phyloP scores from a whole-genome alignment of 2,329 filamentous ascomycete species.

The Colletotrichum simmondsii region DNA sequence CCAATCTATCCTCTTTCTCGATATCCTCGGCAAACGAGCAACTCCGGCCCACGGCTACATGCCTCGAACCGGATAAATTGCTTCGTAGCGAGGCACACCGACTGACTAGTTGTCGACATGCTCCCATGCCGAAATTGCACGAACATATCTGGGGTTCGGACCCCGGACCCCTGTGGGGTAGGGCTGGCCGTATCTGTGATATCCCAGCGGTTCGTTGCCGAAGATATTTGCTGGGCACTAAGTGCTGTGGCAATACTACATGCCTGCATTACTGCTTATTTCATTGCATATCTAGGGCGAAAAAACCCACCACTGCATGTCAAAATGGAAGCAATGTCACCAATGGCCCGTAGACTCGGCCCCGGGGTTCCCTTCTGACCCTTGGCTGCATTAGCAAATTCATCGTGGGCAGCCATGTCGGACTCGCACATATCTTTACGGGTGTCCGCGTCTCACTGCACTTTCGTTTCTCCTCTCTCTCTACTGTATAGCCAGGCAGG shows the following conservation, averaged over 20 bases:
- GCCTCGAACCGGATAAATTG: not conserved
- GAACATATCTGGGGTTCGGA: not conserved
- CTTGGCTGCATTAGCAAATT: not conserved
- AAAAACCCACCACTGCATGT: not conserved
- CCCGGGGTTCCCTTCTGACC: not conserved
- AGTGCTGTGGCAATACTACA: not conserved
- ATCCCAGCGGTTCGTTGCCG: not conserved
- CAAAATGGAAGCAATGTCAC: not conserved
- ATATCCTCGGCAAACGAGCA: not conserved
- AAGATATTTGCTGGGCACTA: not conserved
- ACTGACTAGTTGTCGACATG: not conserved
- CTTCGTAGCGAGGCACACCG: not conserved
- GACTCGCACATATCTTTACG: not conserved
- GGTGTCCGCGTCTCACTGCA: not conserved
- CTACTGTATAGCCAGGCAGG: not conserved
- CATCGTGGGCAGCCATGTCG: not conserved
- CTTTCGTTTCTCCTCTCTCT: not conserved
- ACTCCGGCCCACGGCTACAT: not conserved
- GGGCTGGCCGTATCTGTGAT: not conserved
- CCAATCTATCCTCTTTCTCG: not conserved
- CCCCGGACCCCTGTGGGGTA: not conserved
- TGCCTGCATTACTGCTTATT: constrained; percentile 14
- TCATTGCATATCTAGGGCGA: not conserved
- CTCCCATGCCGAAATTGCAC: not conserved
- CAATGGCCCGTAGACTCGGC: not conserved